Conservation (phyloP, 2,329 filamentous ascomycete species). For the Fusarium pseudograminearum region DNA sequence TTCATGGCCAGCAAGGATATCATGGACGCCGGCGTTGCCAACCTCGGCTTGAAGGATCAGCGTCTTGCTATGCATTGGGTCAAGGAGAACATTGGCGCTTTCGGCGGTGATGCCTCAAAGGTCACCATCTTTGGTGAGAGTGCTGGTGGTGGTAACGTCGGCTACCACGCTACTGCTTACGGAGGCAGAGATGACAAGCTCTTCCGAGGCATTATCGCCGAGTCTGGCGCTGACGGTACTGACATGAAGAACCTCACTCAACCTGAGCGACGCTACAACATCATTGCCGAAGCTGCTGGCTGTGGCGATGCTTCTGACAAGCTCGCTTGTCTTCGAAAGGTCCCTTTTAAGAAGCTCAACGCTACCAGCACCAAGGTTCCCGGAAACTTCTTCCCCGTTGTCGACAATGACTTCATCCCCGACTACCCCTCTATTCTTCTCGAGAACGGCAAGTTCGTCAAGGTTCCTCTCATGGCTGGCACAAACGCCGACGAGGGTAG, state of each 20-base stretch:
- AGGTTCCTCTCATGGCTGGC: slow-evolving; percentile 72
- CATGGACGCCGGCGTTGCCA: slow-evolving; percentile 50
- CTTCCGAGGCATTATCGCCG: slow-evolving; percentile 64
- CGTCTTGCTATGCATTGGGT: slow-evolving; percentile 63
- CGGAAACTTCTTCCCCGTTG: slow-evolving; percentile 33
- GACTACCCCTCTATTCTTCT: slow-evolving; percentile 64
- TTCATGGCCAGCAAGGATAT: slow-evolving; percentile 62
- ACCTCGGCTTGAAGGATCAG: slow-evolving; percentile 65
- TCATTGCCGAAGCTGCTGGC: slow-evolving; percentile 42
- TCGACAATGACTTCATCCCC: slow-evolving; percentile 56
- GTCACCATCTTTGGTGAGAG: slow-evolving; percentile 61
- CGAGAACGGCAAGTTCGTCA: slow-evolving; percentile 68
- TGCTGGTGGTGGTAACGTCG: slow-evolving; percentile 63
- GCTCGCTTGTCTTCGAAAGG: slow-evolving; percentile 49
- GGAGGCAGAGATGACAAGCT: slow-evolving; percentile 65
- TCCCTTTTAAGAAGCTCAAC: slow-evolving; percentile 40
- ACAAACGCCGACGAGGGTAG: slow-evolving; percentile 75
- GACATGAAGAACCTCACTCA: slow-evolving; percentile 37
- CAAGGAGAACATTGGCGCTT: slow-evolving; percentile 58
- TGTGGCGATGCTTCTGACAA: slow-evolving; percentile 41
- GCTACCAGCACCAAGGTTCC: slow-evolving; percentile 28
- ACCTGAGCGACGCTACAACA: slow-evolving; percentile 34
- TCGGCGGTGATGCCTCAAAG: slow-evolving; percentile 59
- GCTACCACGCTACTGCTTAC: slow-evolving; percentile 63
- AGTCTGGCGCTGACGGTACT: slow-evolving; percentile 58